Conservation (phyloP, 176 grass and related monocot genomes). For the Oryza punctata region DNA sequence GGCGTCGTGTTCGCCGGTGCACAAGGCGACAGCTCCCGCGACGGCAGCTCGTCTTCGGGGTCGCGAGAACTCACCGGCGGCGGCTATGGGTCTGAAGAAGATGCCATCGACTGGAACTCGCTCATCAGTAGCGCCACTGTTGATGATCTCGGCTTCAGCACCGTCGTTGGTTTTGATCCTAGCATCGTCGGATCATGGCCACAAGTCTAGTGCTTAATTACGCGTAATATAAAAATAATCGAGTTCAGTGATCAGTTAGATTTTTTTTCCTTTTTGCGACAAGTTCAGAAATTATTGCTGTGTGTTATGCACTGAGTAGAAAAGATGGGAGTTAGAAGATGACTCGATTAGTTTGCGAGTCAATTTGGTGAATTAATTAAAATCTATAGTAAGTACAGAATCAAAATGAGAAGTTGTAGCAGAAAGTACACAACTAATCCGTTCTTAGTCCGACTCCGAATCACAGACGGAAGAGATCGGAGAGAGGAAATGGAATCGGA, state of each 20-base stretch:
- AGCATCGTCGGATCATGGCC: constrained; percentile 3
- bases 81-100: not conserved
- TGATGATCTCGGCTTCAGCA: not conserved
- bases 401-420: too few species aligned
- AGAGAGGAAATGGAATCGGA: not conserved
- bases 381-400: too few species aligned
- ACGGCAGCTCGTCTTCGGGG: not conserved
- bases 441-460: too few species aligned
- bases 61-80: not conserved
- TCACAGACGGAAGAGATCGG: not conserved
- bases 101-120: constrained; percentile 29
- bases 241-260: not conserved
- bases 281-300: too few species aligned
- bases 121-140: not conserved
- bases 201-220: not conserved
- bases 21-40: not conserved
- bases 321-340: too few species aligned
- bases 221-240: not conserved
- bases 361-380: too few species aligned
- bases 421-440: too few species aligned
- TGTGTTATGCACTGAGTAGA: too few species aligned
- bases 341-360: not conserved
- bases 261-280: too few species aligned
- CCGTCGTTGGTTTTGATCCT: not conserved
- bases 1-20: not conserved